Evolutionary conservation across 2,329 filamentous ascomycete genomes (phyloP), one percentile per base, ranked within the genome.

Genomic region (Delphinella strobiligena): DNA sequence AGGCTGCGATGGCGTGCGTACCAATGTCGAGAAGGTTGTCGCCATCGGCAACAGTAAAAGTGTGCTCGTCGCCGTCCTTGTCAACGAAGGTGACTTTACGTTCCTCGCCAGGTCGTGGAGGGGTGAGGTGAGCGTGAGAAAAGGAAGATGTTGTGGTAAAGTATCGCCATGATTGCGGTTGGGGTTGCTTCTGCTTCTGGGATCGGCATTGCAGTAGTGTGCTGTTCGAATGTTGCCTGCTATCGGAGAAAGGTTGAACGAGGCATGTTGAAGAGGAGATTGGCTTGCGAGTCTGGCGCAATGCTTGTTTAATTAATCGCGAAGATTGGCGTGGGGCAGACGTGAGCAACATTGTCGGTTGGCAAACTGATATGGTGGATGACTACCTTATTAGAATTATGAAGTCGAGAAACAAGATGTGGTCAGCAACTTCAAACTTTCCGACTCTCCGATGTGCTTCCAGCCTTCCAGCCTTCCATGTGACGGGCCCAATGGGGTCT

Each of bases 1-100:
- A n/a, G n/a, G n/a, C n/a, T n/a, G 12, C 12, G 30, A 16, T 12
- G 15, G 15, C 15, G 7, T n/a, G 5, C 5, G 15, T 32, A 41
- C 39, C 91, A 54, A 98, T 89, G 55, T 96, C 89, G 40, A 98
- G 72, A 39, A 98, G 69, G 61, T 98, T 98, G 62, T 94, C 87
- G 36, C 91, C 91, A 51, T 82, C 78, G 11, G 76, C 69, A 7
- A 95, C 89, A 44, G 81, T 78, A 53, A 95, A 76, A 45, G 80
- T 84, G 59, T 84, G 72, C 49, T 78, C 71, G 19, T 75, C 68
- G 37, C 80, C 80, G 15, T 95, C 87, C 63, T 96, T 95, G 61
- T 95, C 88, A 50, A 96, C 74, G 59, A 96, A 95, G 0, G 88
- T 93, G 18, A 98, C 74, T 55, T 83, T 82, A 42, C 93, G 74